A percentile compares a stretch with the other conserved stretches of the same genome.
These are phyloP conservation scores for Cymbopogon citratus DNA, from an alignment of 176 grass and related monocot species.

Conservation along the genomic window DNA sequence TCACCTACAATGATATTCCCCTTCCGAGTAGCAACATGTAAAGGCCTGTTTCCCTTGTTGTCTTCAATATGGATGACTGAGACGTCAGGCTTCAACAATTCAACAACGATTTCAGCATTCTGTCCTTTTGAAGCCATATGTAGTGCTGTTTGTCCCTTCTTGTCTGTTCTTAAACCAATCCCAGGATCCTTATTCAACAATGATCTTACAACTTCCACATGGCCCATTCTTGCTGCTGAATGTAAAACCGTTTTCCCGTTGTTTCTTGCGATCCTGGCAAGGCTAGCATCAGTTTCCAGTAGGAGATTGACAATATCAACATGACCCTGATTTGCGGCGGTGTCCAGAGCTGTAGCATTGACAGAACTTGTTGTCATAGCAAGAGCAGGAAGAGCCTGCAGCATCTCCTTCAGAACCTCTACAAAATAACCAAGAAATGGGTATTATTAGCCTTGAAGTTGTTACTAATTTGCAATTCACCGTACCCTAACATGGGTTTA, in stretches of 20 bases:
- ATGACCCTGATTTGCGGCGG: constrained; percentile 69
- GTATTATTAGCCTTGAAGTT: neutral
- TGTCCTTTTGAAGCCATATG: constrained; percentile 93
- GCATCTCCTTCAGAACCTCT: constrained; percentile 81
- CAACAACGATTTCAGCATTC: constrained; percentile 66
- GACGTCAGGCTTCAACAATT: constrained; percentile 59
- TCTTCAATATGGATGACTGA: constrained; percentile 64
- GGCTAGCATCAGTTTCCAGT: constrained; percentile 80
- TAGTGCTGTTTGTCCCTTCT: constrained; percentile 83
- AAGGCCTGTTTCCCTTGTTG: constrained; percentile 77
- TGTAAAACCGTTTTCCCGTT: constrained; percentile 86
- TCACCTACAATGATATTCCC: constrained; percentile 60
- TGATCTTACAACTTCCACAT: constrained; percentile 71
- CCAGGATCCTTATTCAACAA: constrained; percentile 64
- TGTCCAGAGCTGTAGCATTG: constrained; percentile 86
- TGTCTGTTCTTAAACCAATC: constrained; percentile 75
- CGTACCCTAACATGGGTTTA: neutral
- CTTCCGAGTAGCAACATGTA: constrained; percentile 85
- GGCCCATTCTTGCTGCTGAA: constrained; percentile 86
- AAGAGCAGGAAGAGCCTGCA: constrained; percentile 67
- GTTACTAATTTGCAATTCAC: neutral
- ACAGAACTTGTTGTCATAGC: constrained; percentile 85
- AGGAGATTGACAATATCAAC: constrained; percentile 77
- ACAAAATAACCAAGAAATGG: constrained; percentile 20
- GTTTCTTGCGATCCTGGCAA: constrained; percentile 75